Evolutionary conservation across 768 basidiomycete genomes (phyloP).

Genomic region (Leccinellum albellum): DNA sequence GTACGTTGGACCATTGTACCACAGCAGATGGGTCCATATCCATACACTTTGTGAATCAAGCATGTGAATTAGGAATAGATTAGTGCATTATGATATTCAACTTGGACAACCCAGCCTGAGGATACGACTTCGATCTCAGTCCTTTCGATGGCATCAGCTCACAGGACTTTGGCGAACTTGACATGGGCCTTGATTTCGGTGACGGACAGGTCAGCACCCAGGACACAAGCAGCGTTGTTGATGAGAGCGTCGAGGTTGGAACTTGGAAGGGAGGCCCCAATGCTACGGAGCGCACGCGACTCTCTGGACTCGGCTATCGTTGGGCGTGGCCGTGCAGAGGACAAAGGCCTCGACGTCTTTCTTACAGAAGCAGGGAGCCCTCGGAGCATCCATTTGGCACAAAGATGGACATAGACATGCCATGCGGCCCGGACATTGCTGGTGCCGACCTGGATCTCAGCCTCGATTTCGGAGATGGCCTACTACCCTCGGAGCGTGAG

Average conservation of each 20-base stretch:
- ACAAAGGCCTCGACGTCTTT: slow-evolving; percentile 61
- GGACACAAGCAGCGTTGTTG: slow-evolving; percentile 47
- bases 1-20: slow-evolving; percentile 22
- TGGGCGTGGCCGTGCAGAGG: slow-evolving; percentile 40
- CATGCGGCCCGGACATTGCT: slow-evolving; percentile 47
- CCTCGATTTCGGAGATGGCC: slow-evolving; percentile 62
- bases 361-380: slow-evolving; percentile 56
- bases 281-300: slow-evolving; percentile 41
- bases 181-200: slow-evolving; percentile 76
- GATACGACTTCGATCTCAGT: slow-evolving; percentile 74
- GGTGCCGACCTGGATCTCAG: slow-evolving; percentile 64
- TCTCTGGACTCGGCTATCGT: slow-evolving; percentile 63
- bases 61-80: not conserved
- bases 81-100: slow-evolving; percentile 48
- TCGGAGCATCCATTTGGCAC: slow-evolving; percentile 65
- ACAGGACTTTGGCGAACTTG: slow-evolving; percentile 69
- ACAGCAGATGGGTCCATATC: slow-evolving; percentile 8
- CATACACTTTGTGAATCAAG: not conserved
- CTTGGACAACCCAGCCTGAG: slow-evolving; percentile 47
- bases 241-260: slow-evolving; percentile 67
- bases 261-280: slow-evolving; percentile 68
- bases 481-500: slow-evolving; percentile 40
- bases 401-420: slow-evolving; percentile 49
- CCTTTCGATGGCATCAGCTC: slow-evolving; percentile 82
- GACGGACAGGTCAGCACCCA: slow-evolving; percentile 43